Conservation (phyloP, 495 filamentous ascomycete species). For the Aspergillus diversus region DNA sequence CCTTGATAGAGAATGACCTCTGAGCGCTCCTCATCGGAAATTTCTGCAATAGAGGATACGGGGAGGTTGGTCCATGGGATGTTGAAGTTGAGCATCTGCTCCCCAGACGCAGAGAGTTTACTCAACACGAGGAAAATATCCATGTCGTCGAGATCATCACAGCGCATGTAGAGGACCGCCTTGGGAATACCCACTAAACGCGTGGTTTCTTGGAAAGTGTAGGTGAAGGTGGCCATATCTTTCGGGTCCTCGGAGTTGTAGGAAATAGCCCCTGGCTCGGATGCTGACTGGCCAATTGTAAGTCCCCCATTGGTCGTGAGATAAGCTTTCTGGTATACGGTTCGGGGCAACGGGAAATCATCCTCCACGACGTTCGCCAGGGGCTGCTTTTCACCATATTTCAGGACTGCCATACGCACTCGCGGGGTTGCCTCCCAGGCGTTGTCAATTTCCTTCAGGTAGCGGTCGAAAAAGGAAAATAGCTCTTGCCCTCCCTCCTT, state of each 20-base stretch:
- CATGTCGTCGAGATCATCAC: slow-evolving; percentile 40
- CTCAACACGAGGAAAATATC: slow-evolving; percentile 42
- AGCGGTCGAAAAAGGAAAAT: slow-evolving; percentile 41
- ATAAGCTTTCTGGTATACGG: slow-evolving; percentile 36
- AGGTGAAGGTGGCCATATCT: slow-evolving; percentile 31
- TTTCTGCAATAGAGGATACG: slow-evolving; percentile 21
- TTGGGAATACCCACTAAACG: slow-evolving; percentile 39
- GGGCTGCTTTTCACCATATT: slow-evolving; percentile 29
- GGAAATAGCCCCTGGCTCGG: slow-evolving; percentile 5
- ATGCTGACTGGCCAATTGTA: slow-evolving; percentile 1
- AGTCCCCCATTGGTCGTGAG: slow-evolving; percentile 22
- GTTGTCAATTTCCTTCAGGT: slow-evolving; percentile 42
- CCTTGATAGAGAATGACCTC: slow-evolving; percentile 35
- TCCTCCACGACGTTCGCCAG: slow-evolving; percentile 28
- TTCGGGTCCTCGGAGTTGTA: slow-evolving; percentile 33
- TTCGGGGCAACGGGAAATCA: slow-evolving; percentile 37
- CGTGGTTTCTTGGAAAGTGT: slow-evolving; percentile 31
- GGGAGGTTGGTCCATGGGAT: slow-evolving; percentile 32
- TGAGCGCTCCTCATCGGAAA: slow-evolving; percentile 29
- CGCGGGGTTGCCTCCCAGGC: slow-evolving; percentile 46
- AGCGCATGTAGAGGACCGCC: slow-evolving; percentile 45
- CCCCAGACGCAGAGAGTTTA: slow-evolving; percentile 40
- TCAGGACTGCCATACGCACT: slow-evolving; percentile 33
- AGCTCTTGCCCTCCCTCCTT: slow-evolving; percentile 34
- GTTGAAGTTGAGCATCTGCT: slow-evolving; percentile 36